These are phyloP conservation scores for Thozetella sp. DNA, from an alignment of 495 filamentous ascomycete species.

Conservation along the genomic window DNA sequence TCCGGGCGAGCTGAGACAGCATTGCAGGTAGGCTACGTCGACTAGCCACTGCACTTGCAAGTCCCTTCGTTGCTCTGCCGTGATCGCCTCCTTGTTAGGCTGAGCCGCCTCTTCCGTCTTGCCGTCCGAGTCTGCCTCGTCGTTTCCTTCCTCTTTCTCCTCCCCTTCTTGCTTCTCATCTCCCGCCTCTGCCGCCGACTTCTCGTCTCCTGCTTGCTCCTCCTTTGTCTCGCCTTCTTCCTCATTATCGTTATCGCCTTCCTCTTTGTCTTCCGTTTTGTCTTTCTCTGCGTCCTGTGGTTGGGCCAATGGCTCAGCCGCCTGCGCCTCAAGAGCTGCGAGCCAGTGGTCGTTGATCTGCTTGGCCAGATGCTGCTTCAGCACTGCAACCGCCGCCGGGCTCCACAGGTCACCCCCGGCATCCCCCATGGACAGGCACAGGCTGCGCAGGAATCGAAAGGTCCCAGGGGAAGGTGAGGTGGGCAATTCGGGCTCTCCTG, in stretches of 20 bases:
- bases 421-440: constrained; percentile 67
- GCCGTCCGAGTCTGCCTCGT: constrained; percentile 5
- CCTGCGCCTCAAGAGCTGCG: constrained; percentile 27
- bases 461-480: constrained; percentile 77
- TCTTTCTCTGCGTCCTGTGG: not conserved
- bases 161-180: constrained; percentile 30
- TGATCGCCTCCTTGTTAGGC: constrained; percentile 9
- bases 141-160: constrained; percentile 11
- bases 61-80: constrained; percentile 41
- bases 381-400: constrained; percentile 58
- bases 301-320: not conserved
- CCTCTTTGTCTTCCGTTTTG: not conserved
- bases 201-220: constrained; percentile 1
- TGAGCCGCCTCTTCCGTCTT: constrained; percentile 6
- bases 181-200: constrained; percentile 1
- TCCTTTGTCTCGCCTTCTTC: not conserved
- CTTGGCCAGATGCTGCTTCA: constrained; percentile 59
- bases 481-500: constrained; percentile 74
- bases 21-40: constrained; percentile 69
- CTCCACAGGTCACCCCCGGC: constrained; percentile 85
- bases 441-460: constrained; percentile 71
- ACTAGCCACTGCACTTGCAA: constrained; percentile 75
- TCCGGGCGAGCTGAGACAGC: constrained; percentile 25
- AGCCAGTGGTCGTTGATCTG: constrained; percentile 44
- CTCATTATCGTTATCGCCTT: not conserved